Conservation (phyloP, 371 early-diverging fungal species). For the Mortierella sp. region DNA sequence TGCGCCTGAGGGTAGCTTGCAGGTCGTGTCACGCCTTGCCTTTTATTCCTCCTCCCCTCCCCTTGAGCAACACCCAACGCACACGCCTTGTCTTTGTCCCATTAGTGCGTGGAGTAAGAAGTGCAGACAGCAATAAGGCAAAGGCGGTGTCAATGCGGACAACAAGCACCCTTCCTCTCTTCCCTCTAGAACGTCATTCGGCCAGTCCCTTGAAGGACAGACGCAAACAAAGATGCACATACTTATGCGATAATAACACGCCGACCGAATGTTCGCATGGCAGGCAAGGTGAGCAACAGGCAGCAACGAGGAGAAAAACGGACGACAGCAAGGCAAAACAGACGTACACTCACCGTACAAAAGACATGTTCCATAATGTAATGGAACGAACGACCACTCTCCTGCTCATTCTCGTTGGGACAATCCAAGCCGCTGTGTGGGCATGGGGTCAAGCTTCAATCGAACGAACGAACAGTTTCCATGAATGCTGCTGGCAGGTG, state of each 20-base stretch:
- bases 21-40: background rate
- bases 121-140: background rate
- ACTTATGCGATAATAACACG: background rate
- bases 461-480: too few species aligned
- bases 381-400: too few species aligned
- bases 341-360: slow-evolving; percentile 7
- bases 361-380: too few species aligned
- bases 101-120: background rate
- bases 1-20: too few species aligned
- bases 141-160: background rate
- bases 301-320: background rate
- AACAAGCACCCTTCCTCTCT: background rate
- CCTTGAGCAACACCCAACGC: background rate
- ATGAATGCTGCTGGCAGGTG: too few species aligned
- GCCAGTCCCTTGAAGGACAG: background rate
- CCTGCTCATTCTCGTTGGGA: too few species aligned
- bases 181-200: background rate
- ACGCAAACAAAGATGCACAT: background rate
- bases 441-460: too few species aligned
- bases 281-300: background rate
- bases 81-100: background rate
- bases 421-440: too few species aligned
- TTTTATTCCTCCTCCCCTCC: background rate
- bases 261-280: background rate
- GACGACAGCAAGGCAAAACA: background rate